Percentiles rank a stretch among this genome's conserved stretches.
phyloP scores from a whole-genome alignment of 345 rosid genomes.

The Erucastrum elatum region DNA sequence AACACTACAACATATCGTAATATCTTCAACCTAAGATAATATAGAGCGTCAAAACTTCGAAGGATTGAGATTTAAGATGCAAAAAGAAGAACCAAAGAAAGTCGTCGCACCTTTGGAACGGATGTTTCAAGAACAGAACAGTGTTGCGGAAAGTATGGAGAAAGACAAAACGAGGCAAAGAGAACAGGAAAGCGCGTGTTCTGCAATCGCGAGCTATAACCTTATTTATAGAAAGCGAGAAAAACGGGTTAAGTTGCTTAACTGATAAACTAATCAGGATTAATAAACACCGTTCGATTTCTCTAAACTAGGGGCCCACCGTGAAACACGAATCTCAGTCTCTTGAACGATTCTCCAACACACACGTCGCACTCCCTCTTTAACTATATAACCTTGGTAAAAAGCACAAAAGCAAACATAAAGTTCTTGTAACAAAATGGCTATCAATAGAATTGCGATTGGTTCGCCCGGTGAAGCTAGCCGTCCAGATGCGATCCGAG shows the following conservation, averaged over 20 bases:
- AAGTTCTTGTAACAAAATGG: constrained; percentile 42
- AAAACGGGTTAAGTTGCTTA: constrained; percentile 29
- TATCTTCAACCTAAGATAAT: not conserved
- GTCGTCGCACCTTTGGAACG: constrained; percentile 39
- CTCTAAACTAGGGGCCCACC: constrained; percentile 18
- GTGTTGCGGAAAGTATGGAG: constrained; percentile 18
- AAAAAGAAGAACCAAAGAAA: not conserved
- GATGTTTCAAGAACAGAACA: constrained; percentile 26
- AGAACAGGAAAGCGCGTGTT: constrained; percentile 32
- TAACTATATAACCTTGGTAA: constrained; percentile 32
- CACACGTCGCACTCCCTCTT: constrained; percentile 28
- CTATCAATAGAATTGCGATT: constrained; percentile 58
- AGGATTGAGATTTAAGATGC: constrained; percentile 16
- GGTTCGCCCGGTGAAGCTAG: constrained; percentile 66
- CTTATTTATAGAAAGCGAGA: constrained; percentile 34
- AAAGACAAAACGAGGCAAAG: constrained; percentile 12
- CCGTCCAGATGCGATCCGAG: constrained; percentile 63
- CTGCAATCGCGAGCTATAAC: constrained; percentile 23
- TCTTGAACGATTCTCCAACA: constrained; percentile 37
- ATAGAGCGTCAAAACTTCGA: constrained; percentile 9
- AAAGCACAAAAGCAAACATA: not conserved
- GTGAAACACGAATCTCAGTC: constrained; percentile 29
- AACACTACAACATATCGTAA: not conserved
- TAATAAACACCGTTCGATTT: constrained; percentile 21
- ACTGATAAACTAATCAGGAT: not conserved